These are phyloP conservation scores for Clavariopsis aquatica DNA, from an alignment of 495 filamentous ascomycete genomes.

Conservation along the genomic window DNA sequence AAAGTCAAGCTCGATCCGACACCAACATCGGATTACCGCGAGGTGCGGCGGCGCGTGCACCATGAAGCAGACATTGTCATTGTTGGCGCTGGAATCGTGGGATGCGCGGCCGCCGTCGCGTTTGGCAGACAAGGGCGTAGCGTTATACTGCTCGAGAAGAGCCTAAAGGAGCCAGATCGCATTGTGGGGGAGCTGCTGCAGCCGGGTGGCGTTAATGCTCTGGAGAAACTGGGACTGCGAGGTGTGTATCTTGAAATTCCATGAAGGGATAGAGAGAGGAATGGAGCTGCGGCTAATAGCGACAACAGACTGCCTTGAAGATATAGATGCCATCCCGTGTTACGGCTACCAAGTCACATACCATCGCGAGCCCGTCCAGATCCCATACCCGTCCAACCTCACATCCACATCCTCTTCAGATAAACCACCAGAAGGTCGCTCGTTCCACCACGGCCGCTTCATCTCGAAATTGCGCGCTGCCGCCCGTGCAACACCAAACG, in stretches of 20 bases:
- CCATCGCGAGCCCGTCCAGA: slow-evolving; percentile 71
- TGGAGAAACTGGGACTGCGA: slow-evolving; percentile 74
- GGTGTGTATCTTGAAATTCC: slow-evolving; percentile 18
- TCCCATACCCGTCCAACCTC: slow-evolving; percentile 62
- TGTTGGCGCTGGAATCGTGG: slow-evolving; percentile 86
- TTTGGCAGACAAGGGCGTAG: slow-evolving; percentile 82
- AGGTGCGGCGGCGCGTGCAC: slow-evolving; percentile 42
- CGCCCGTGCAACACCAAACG: slow-evolving; percentile 45
- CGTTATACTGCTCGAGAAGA: slow-evolving; percentile 86
- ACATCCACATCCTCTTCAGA: slow-evolving; percentile 12
- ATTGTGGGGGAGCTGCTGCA: slow-evolving; percentile 96
- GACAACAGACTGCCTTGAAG: slow-evolving; percentile 71
- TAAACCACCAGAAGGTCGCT: slow-evolving; percentile 45
- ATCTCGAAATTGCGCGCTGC: slow-evolving; percentile 45
- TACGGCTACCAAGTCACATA: slow-evolving; percentile 88
- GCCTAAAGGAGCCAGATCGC: slow-evolving; percentile 89
- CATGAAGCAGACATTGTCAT: slow-evolving; percentile 73
- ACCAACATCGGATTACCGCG: slow-evolving; percentile 24
- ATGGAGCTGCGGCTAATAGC: neutral
- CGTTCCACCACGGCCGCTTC: slow-evolving; percentile 52
- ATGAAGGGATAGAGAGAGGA: neutral
- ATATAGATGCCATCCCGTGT: slow-evolving; percentile 79
- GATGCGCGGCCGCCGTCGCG: slow-evolving; percentile 82
- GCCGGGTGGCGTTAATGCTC: slow-evolving; percentile 81
- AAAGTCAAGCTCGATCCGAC: slow-evolving; percentile 4